These are phyloP conservation scores for Penicillium thymicola DNA, from an alignment of 2,329 filamentous ascomycete genomes.

Conservation along the genomic window DNA sequence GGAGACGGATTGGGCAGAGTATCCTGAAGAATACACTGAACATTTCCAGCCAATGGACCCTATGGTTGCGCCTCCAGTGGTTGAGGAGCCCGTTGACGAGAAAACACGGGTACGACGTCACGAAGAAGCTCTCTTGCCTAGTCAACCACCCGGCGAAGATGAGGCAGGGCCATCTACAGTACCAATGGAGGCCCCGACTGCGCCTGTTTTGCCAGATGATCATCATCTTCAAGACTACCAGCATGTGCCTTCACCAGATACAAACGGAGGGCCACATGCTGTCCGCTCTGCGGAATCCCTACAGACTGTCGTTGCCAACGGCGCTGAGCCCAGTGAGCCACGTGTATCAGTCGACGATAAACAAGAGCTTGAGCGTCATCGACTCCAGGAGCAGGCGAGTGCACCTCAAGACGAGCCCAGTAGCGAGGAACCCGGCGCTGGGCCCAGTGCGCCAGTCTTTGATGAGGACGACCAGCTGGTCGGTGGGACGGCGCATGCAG, in stretches of 20 bases:
- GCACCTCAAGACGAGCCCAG: slow-evolving; percentile 47
- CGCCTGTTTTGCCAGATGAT: slow-evolving; percentile 45
- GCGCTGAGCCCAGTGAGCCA: slow-evolving; percentile 39
- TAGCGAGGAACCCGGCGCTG: slow-evolving; percentile 13
- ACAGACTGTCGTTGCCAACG: slow-evolving; percentile 30
- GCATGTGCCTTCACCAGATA: slow-evolving; percentile 25
- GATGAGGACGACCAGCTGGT: slow-evolving; percentile 52
- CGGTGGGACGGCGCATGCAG: slow-evolving; percentile 35
- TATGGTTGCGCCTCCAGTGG: slow-evolving; percentile 46
- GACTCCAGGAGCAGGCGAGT: slow-evolving; percentile 63
- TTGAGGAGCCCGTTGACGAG: slow-evolving; percentile 66
- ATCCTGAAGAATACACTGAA: slow-evolving; percentile 26
- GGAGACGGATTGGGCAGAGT: slow-evolving; percentile 29
- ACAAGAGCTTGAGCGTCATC: slow-evolving; percentile 67
- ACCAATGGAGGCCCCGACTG: slow-evolving; percentile 40
- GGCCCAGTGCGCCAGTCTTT: slow-evolving; percentile 60
- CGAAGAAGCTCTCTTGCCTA: slow-evolving; percentile 76
- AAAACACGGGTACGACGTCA: slow-evolving; percentile 77
- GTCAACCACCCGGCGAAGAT: slow-evolving; percentile 61
- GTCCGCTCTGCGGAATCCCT: slow-evolving; percentile 31
- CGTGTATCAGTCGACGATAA: slow-evolving; percentile 63
- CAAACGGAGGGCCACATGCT: slow-evolving; percentile 19
- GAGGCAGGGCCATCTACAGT: slow-evolving; percentile 47
- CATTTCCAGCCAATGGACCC: slow-evolving; percentile 23
- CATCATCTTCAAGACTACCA: slow-evolving; percentile 53